Evolutionary conservation across 768 basidiomycete species (phyloP).

Genomic region (Mycena capillaripes): DNA sequence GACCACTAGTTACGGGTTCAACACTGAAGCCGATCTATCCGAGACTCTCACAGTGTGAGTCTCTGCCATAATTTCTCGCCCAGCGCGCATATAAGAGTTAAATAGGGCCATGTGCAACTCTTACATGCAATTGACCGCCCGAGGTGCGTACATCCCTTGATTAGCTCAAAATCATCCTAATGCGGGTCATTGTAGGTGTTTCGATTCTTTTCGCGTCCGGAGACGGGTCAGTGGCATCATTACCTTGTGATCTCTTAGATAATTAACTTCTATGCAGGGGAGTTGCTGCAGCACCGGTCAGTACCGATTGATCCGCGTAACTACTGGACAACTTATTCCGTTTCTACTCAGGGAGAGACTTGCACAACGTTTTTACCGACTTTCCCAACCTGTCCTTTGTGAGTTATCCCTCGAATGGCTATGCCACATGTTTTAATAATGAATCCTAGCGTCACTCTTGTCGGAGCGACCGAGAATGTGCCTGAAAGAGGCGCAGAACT

Average conservation of each 20-base stretch:
- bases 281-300: constrained; percentile 11
- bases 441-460: constrained; percentile 46
- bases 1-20: constrained; percentile 63
- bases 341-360: constrained; percentile 45
- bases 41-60: constrained; percentile 28
- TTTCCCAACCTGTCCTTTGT: constrained; percentile 60
- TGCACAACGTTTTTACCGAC: constrained; percentile 52
- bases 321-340: constrained; percentile 25
- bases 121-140: constrained; percentile 54
- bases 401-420: constrained; percentile 20
- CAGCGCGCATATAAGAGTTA: background rate
- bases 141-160: constrained; percentile 49
- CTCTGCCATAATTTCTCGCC: too few species aligned
- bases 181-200: background rate
- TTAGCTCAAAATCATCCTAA: background rate
- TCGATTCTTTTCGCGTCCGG: constrained; percentile 64
- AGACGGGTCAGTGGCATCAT: background rate
- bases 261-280: constrained; percentile 1
- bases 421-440: background rate
- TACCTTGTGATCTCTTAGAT: background rate
- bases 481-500: constrained; percentile 56
- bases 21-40: constrained; percentile 57
- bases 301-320: background rate
- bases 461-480: constrained; percentile 54
- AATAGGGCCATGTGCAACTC: constrained; percentile 33